phyloP scores from a whole-genome alignment of 1,284 basidiomycete species.

The Fistulinella cinereoalba region DNA sequence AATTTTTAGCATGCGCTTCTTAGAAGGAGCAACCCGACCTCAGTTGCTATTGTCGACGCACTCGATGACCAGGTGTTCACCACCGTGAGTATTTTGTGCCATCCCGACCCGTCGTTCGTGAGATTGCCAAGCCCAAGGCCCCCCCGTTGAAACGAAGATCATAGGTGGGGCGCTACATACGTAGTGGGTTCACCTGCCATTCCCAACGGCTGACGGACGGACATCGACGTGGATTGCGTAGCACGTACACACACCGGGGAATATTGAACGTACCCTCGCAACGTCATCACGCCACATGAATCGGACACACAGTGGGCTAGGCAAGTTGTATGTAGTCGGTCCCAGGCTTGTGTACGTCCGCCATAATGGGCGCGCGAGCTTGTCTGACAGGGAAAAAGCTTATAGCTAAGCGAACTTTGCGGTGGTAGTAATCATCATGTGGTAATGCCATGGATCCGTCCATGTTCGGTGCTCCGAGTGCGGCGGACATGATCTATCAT shows the following conservation, averaged over 20 bases:
- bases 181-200: too few species aligned
- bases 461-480: constrained; percentile 1
- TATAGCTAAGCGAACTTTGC: constrained; percentile 8
- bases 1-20: constrained; percentile 3
- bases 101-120: background rate
- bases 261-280: background rate
- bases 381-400: constrained; percentile 1
- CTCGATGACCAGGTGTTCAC: background rate
- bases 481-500: background rate
- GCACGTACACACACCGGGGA: background rate
- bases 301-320: background rate
- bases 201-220: background rate
- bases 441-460: too few species aligned
- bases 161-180: background rate
- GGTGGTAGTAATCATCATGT: too few species aligned
- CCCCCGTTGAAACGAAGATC: background rate
- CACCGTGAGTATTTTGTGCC: background rate
- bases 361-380: background rate
- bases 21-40: constrained; percentile 6
- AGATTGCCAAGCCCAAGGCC: background rate
- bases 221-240: background rate
- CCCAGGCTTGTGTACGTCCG: too few species aligned
- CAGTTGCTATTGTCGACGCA: constrained; percentile 6
- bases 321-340: too few species aligned
- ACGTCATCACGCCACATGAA: background rate